Percentiles rank a stretch among this genome's conserved stretches.
Evolutionary conservation across 1,284 basidiomycete genomes (phyloP).

Genomic region (Trametes polyzona): DNA sequence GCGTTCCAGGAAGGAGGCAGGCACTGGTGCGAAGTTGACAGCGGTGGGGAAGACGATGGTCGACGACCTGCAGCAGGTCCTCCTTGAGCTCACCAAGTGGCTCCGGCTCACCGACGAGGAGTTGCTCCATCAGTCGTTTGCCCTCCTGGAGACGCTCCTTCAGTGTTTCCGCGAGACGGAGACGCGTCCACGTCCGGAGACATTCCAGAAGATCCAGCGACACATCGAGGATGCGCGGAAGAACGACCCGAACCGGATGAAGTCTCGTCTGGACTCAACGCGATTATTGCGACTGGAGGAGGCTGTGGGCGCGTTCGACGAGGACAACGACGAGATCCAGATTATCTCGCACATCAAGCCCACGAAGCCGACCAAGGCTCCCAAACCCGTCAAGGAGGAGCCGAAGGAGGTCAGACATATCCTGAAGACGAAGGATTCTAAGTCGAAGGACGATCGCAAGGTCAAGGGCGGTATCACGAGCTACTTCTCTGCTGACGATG

Average conservation of each 20-base stretch:
- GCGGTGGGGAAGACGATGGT: slow-evolving; percentile 74
- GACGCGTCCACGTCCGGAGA: slow-evolving; percentile 52
- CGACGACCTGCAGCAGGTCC: slow-evolving; percentile 74
- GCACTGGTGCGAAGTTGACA: slow-evolving; percentile 43
- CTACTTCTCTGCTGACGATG: slow-evolving; percentile 42
- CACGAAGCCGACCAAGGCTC: slow-evolving; percentile 1
- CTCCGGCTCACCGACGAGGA: slow-evolving; percentile 90
- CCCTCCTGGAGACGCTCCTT: slow-evolving; percentile 78
- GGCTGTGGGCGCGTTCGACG: slow-evolving; percentile 59
- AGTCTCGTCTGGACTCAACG: slow-evolving; percentile 60
- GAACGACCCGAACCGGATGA: slow-evolving; percentile 44
- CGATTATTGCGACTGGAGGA: slow-evolving; percentile 63
- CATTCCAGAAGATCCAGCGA: slow-evolving; percentile 59
- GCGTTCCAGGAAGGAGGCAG: slow-evolving; percentile 32
- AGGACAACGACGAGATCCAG: slow-evolving; percentile 53
- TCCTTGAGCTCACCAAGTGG: slow-evolving; percentile 83
- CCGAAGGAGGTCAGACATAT: slow-evolving; percentile 18
- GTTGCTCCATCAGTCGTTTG: slow-evolving; percentile 84
- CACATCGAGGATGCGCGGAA: slow-evolving; percentile 61
- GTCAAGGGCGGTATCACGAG: slow-evolving; percentile 28
- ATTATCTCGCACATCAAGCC: slow-evolving; percentile 36
- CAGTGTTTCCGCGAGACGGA: slow-evolving; percentile 65
- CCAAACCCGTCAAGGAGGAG: slow-evolving; percentile 11
- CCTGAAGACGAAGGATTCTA: slow-evolving; percentile 11
- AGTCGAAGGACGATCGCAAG: slow-evolving; percentile 15